phyloP scores from a whole-genome alignment of 2,329 filamentous ascomycete species.

The Cladophialophora bantiana region DNA sequence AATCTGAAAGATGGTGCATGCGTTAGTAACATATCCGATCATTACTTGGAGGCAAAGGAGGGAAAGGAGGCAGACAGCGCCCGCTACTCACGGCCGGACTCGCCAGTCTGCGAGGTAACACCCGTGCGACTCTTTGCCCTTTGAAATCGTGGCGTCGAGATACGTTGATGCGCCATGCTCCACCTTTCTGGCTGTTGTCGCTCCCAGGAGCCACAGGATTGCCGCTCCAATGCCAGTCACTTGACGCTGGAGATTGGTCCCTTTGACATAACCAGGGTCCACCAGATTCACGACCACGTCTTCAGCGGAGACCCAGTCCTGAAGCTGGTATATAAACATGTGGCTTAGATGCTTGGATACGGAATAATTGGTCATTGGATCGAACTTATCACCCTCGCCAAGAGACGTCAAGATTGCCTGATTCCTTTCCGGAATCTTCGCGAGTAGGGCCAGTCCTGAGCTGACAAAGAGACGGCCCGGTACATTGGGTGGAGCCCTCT shows the following conservation, averaged over 20 bases:
- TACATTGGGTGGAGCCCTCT: slow-evolving; percentile 22
- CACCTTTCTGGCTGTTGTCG: slow-evolving; percentile 44
- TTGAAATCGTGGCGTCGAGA: slow-evolving; percentile 54
- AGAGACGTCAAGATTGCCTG: slow-evolving; percentile 40
- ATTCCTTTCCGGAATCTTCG: slow-evolving; percentile 26
- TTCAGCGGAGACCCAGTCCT: slow-evolving; percentile 48
- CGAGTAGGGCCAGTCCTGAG: slow-evolving; percentile 35
- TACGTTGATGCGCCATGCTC: slow-evolving; percentile 56
- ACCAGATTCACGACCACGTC: slow-evolving; percentile 56
- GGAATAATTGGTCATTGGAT: slow-evolving; percentile 37
- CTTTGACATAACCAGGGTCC: slow-evolving; percentile 54
- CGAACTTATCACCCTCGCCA: slow-evolving; percentile 42
- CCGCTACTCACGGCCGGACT: slow-evolving; percentile 52
- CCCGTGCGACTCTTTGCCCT: slow-evolving; percentile 60
- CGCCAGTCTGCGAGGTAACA: slow-evolving; percentile 59
- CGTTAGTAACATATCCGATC: background rate
- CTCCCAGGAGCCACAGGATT: slow-evolving; percentile 32
- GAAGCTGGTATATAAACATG: slow-evolving; percentile 48
- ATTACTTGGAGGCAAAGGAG: background rate
- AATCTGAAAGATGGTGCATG: slow-evolving; percentile 40
- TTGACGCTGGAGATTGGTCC: slow-evolving; percentile 48
- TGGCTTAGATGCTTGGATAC: slow-evolving; percentile 46
- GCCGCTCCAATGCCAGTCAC: background rate
- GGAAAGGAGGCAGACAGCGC: background rate
- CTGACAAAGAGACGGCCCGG: slow-evolving; percentile 33